These are phyloP conservation scores for Alternaria brassicicola DNA, from an alignment of 2,329 filamentous ascomycete genomes.

Conservation along the genomic window DNA sequence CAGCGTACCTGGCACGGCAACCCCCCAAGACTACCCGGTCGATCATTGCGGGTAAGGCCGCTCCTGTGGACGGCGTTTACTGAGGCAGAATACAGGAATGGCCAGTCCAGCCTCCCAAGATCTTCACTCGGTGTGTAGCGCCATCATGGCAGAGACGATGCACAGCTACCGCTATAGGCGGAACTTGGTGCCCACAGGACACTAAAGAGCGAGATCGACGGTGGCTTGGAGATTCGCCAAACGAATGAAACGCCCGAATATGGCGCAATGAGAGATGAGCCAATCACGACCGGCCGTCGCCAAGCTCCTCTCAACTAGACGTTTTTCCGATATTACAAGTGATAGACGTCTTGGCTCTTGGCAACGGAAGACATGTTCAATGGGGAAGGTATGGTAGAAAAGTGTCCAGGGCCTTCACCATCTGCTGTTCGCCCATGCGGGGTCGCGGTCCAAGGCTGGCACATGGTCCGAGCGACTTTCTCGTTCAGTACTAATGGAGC, in stretches of 20 bases:
- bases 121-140: background rate
- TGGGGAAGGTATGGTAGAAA: constrained; percentile 28
- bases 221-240: background rate
- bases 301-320: constrained; percentile 14
- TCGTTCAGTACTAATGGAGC: constrained; percentile 12
- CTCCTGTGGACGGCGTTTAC: background rate
- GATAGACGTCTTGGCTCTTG: constrained; percentile 15
- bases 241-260: background rate
- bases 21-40: background rate
- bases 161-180: background rate
- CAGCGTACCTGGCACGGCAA: background rate
- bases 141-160: background rate
- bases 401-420: constrained; percentile 22
- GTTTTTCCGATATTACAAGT: constrained; percentile 11
- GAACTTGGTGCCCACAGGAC: background rate
- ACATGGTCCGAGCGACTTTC: constrained; percentile 1
- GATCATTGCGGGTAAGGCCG: background rate
- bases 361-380: constrained; percentile 20
- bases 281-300: constrained; percentile 8
- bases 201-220: background rate
- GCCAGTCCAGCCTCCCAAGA: background rate
- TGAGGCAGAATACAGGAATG: background rate
- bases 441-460: constrained; percentile 13
- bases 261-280: background rate
- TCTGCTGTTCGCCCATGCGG: constrained; percentile 20